Conservation (phyloP, 441 rosid species). For the Corymbia calophylla region DNA sequence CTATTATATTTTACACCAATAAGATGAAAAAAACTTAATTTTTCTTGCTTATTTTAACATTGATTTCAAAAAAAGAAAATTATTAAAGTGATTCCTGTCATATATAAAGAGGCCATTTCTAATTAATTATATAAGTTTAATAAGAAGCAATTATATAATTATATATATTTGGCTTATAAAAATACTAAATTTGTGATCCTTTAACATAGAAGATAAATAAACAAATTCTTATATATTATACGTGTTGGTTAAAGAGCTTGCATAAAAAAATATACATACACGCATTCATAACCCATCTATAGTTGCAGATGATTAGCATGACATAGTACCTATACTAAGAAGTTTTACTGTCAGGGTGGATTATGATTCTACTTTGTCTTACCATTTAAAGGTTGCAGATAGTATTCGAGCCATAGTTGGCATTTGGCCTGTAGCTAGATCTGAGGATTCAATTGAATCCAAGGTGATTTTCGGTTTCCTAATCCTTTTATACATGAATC, state of each 20-base stretch:
- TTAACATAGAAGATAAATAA: background rate
- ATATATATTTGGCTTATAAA: background rate
- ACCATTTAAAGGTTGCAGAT: background rate
- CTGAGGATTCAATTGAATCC: background rate
- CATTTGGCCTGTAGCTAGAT: background rate
- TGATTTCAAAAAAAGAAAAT: no score
- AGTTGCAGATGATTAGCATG: background rate
- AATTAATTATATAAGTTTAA: no score
- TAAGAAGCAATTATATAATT: background rate
- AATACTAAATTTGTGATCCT: background rate
- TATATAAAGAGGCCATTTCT: background rate
- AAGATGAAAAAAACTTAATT: no score
- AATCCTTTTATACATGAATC: background rate
- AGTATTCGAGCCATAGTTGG: background rate
- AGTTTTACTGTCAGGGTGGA: background rate
- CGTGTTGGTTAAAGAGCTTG: background rate
- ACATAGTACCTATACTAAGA: background rate
- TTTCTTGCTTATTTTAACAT: background rate
- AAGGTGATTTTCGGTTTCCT: background rate
- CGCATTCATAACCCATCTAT: background rate
- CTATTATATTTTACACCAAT: no score
- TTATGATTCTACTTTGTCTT: background rate
- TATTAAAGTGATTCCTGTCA: no score
- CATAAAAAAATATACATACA: background rate
- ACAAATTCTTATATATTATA: background rate